phyloP scores from a whole-genome alignment of 768 basidiomycete species.

The Botryobasidium botryosum region DNA sequence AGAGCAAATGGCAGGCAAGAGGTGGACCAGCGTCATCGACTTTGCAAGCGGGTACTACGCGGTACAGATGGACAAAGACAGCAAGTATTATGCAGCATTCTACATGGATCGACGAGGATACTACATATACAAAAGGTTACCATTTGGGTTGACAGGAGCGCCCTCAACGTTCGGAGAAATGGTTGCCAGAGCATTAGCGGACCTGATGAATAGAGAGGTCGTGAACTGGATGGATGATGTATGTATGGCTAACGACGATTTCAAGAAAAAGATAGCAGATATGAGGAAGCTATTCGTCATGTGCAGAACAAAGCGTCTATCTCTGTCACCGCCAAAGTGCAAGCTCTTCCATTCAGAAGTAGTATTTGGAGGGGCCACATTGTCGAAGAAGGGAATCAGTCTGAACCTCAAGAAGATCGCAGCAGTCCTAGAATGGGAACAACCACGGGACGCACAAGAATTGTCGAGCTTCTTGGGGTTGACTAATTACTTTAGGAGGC shows the following conservation, averaged over 20 bases:
- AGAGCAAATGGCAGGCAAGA: conserved; percentile 21
- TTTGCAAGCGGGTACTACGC: conserved; percentile 25
- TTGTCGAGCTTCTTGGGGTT: conserved; percentile 23
- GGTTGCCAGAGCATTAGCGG: conserved; percentile 10
- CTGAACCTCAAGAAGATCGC: conserved; percentile 25
- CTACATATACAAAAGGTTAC: conserved; percentile 23
- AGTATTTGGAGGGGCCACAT: conserved; percentile 22
- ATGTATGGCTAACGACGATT: conserved; percentile 19
- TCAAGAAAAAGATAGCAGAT: conserved; percentile 17
- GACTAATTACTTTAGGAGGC: conserved; percentile 21
- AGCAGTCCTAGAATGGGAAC: conserved; percentile 22
- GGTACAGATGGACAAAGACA: conserved; percentile 10
- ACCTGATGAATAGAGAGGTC: conserved; percentile 12
- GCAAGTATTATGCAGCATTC: conserved; percentile 19
- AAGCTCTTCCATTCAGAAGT: conserved; percentile 23
- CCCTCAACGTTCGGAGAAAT: conserved; percentile 22
- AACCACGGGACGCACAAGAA: conserved; percentile 18
- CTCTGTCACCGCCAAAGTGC: conserved; percentile 23
- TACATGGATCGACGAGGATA: conserved; percentile 25
- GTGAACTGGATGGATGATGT: conserved; percentile 28
- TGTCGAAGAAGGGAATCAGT: conserved; percentile 21
- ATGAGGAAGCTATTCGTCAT: conserved; percentile 18
- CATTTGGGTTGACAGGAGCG: conserved; percentile 26
- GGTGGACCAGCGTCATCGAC: conserved; percentile 23
- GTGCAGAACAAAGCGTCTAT: conserved; percentile 19